Evolutionary conservation across 306 rosid genomes (phyloP), one percentile per base, ranked within the genome.

Genomic region (Fragaria iinumae): DNA sequence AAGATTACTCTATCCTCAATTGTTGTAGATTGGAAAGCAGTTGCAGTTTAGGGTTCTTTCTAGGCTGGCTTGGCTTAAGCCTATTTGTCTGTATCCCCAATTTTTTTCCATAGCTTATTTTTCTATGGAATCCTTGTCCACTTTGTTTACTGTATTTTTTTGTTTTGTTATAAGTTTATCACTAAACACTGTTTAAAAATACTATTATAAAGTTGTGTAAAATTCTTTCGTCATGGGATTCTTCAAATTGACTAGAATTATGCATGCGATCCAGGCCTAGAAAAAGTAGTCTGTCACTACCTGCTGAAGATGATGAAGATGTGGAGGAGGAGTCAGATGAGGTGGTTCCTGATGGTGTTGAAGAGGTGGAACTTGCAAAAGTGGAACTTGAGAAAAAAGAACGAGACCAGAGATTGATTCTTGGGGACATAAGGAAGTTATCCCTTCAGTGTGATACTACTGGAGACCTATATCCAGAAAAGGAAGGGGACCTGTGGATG

Each of bases 291-390:
- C 80, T 91, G 44, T 91, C 91, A 34, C 90, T 96, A 72, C 91
- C 93, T 79, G 86, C 88, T 3, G 99, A 96, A 87, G 99, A 96
- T 78, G 96, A 93, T 72, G 98, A 90, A 64, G 98, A 96, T 85
- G 88, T 88, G 77, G 98, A 96, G 86, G 99, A 96, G 84, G 97
- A 91, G 81, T 97, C 99, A 66, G 99, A 92, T 77, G 96, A 92
- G 87, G 89, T 96, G 76, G 99, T 96, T 80, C 99, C 99, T 80
- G 97, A 92, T 77, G 99, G 99, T 79, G 98, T 92, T 80, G 98
- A 96, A 83, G 99, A 96, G 87, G 98, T 96, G 57, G 99, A 96
- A 85, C 96, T 96, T 80, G 98, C 93, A 78, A 92, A 82, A 85
- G 82, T 96, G 78, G 83, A 86, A 78, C 99, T 96, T 80, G 98